Evolutionary conservation across 345 rosid genomes (phyloP), one percentile per base, ranked within the genome.

Genomic region (Euphorbia peplus): DNA sequence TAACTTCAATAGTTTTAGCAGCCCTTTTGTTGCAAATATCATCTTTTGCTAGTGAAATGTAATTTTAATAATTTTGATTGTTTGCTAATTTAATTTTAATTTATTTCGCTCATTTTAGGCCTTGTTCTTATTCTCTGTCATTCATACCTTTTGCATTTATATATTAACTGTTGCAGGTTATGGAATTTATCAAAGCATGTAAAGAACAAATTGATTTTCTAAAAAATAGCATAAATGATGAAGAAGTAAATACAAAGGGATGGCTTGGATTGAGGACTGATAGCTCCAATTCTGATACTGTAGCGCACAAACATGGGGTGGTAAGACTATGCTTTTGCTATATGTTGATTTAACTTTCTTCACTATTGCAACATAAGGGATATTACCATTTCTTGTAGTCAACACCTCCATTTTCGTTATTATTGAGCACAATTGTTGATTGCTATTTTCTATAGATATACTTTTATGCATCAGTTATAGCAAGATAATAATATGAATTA

Each of bases 291-390:
- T 81, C 83, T 63, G 99, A 92, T 79, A 86, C 93, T 15, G 71
- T 88, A 71, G 95, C 97, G 44, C 98, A 92, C 78, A 87, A 92
- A 80, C 96, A 90, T 79, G 99, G 99, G 60, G 99, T 88, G 96
- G 97, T 95, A 86, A 75, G 85, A 47, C 57, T 46, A 26, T 71
- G 54, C 63, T 74, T n/a, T 51, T 29, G 18, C 30, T 60, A 8
- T 44, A 44, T 19, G 4, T 39, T 30, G 37, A 4, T n/a, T 28
- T 30, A 48, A 21, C 50, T 6, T 22, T 68, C 1, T 68, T 47
- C 4, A 41, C 64, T 4, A 13, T 15, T 8, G 14, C 26, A 24
- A 35, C 7, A 35, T 6, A 60, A 59, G 32, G 44, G 32, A n/a
- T 19, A 59, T 59, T 21, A 19, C 35, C 47, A 8, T 61, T 47